Evolutionary conservation across 306 rosid genomes (phyloP).

Genomic region (Luffa aegyptiaca): DNA sequence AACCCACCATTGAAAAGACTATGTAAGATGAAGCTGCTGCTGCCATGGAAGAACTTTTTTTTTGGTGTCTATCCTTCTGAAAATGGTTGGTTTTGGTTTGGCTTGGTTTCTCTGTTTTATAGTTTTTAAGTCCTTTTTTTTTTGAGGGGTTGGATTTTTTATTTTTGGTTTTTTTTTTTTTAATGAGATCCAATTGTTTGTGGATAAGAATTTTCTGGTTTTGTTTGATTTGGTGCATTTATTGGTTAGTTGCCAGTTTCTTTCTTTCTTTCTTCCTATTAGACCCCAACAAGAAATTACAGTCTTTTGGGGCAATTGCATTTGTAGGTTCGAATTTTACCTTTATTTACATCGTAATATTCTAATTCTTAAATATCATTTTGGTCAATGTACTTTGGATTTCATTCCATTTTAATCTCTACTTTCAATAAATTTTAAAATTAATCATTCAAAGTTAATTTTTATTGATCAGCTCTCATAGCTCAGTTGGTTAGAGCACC

Average conservation of each 20-base stretch:
- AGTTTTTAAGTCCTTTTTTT: not conserved
- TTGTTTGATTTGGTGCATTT: not conserved
- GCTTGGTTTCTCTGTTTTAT: not conserved
- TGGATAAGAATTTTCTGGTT: conserved; percentile 41
- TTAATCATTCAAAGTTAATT: too few relatives aligned
- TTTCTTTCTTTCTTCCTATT: not conserved
- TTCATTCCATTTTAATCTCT: too few relatives aligned
- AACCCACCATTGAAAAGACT: conserved; percentile 44
- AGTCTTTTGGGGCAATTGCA: not conserved
- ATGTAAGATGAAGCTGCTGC: conserved; percentile 62
- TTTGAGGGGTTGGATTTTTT: not conserved
- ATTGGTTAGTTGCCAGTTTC: not conserved
- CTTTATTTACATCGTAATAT: too few relatives aligned
- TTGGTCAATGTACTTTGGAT: too few relatives aligned
- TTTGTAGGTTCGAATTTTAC: too few relatives aligned
- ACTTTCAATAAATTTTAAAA: too few relatives aligned
- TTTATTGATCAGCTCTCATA: too few relatives aligned
- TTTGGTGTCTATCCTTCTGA: conserved; percentile 9
- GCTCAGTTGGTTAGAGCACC: too few relatives aligned
- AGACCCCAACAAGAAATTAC: not conserved
- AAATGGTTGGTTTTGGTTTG: not conserved
- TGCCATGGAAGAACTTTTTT: conserved; percentile 11
- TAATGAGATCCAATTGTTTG: conserved; percentile 8
- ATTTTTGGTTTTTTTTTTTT: not conserved
- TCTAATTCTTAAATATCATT: too few relatives aligned